Percentiles rank a stretch among this genome's conserved stretches.
phyloP scores from a whole-genome alignment of 345 rosid genomes.

The Kernera saxatilis region DNA sequence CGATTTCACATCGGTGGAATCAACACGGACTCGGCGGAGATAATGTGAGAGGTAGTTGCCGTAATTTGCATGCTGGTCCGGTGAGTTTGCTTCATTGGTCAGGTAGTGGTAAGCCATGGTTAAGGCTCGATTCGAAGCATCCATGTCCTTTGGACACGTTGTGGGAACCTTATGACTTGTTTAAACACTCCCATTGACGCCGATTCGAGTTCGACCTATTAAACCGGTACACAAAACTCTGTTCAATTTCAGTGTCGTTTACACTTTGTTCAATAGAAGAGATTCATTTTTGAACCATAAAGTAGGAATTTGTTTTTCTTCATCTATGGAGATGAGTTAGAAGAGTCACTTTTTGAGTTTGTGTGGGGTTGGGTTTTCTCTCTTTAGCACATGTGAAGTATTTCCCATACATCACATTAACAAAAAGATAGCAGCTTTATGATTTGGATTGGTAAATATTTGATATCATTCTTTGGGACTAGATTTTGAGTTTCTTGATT shows the following conservation, averaged over 20 bases:
- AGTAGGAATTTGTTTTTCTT: too few relatives aligned
- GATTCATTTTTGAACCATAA: too few relatives aligned
- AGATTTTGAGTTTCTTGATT: not conserved
- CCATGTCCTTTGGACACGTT: conserved; percentile 54
- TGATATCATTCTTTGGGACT: not conserved
- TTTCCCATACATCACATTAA: not conserved
- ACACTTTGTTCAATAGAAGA: too few relatives aligned
- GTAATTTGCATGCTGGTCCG: conserved; percentile 52
- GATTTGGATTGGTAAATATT: not conserved
- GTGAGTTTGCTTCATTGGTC: conserved; percentile 71
- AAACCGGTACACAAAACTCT: not conserved
- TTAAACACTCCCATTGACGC: conserved; percentile 41
- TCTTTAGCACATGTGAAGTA: not conserved
- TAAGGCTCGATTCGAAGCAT: conserved; percentile 37
- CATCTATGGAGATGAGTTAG: too few relatives aligned
- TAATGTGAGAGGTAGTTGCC: conserved; percentile 48
- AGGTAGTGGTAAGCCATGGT: conserved; percentile 74
- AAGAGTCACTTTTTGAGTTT: too few relatives aligned
- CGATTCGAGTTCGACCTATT: not conserved
- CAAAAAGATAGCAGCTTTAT: not conserved
- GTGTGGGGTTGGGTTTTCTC: not conserved
- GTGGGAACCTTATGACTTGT: conserved; percentile 66
- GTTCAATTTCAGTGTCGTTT: not conserved
- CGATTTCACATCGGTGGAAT: conserved; percentile 61
- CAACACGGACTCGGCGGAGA: conserved; percentile 78